Evolutionary conservation across 768 basidiomycete species (phyloP).

Genomic region (Phanerochaete sordida): DNA sequence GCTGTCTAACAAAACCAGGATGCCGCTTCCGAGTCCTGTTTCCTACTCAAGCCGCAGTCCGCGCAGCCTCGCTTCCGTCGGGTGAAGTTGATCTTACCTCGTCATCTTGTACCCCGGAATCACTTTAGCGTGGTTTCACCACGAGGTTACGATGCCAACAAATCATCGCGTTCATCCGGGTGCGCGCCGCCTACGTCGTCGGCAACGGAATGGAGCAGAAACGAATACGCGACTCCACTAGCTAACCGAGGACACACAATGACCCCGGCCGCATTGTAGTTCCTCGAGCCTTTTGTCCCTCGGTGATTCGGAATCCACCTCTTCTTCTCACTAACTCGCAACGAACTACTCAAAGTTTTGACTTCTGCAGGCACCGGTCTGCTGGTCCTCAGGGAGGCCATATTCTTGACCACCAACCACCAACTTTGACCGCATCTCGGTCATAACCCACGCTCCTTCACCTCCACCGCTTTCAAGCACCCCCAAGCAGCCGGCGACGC

Average conservation of each 20-base stretch:
- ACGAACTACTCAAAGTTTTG: background rate
- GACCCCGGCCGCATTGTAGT: background rate
- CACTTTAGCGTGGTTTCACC: slow-evolving; percentile 1
- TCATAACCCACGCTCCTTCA: slow-evolving; percentile 7
- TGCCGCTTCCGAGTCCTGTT: background rate
- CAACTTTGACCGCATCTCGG: slow-evolving; percentile 2
- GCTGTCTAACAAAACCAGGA: background rate
- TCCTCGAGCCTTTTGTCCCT: slow-evolving; percentile 8
- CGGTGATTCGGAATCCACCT: background rate
- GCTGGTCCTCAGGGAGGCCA: slow-evolving; percentile 7
- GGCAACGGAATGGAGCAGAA: slow-evolving; percentile 1
- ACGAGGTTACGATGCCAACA: slow-evolving; percentile 6
- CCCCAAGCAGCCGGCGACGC: background rate
- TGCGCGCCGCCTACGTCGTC: background rate
- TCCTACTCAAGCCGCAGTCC: background rate
- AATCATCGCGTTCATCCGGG: background rate
- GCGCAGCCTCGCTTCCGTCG: background rate
- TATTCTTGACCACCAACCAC: slow-evolving; percentile 3
- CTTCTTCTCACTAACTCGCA: background rate
- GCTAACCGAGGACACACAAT: background rate
- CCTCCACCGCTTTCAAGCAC: background rate
- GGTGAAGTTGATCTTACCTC: background rate
- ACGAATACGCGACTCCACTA: slow-evolving; percentile 12
- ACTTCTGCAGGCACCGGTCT: background rate
- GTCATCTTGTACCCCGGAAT: background rate